Evolutionary conservation across 305 asterid species (phyloP), one percentile per base, ranked within the genome.

Genomic region (Caryopteris hybrid): DNA sequence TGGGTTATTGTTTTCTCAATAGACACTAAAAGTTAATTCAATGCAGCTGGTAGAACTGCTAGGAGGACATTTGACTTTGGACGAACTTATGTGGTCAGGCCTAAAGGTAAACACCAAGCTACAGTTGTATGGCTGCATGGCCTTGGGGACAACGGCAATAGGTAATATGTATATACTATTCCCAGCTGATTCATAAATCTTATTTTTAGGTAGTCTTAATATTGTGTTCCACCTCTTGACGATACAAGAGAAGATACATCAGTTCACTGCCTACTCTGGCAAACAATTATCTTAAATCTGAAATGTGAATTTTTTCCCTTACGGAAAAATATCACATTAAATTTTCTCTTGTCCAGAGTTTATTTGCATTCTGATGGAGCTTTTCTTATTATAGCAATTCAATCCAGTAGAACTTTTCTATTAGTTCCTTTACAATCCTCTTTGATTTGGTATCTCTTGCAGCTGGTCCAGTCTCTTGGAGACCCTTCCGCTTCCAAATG

Each of bases 41-140:
- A 52, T 70, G 64, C 83, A 87, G 93, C 85, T 68, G 78, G 85
- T 41, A 70, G 84, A 72, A 67, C 82, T 62, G 78, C 47, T 60
- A 81, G 81, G 76, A 88, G 85, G 80, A 79, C 91, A 61, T 76
- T 86, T 76, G 84, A 85, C 57, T 91, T 83, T 83, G 97, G 97
- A 27, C 79, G 78, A 77, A 88, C 96, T 9, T 76, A 82, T 66
- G 97, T 86, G 62, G 88, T 91, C 74, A 85, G 76, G 83, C 96
- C 97, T 29, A 85, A 88, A 83, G 96, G 92, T 36, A 78, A 82
- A 80, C 96, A 91, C 81, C 87, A 83, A 78, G 95, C 97, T 36
- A 91, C 97, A 21, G 69, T 91, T 75, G 96, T 91, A 43, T 91
- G 95, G 97, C 70, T 91, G 74, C 97, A 91, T 74, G 97, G 97